Conservation (phyloP, 306 rosid genomes). For the Cicer judaicum region DNA sequence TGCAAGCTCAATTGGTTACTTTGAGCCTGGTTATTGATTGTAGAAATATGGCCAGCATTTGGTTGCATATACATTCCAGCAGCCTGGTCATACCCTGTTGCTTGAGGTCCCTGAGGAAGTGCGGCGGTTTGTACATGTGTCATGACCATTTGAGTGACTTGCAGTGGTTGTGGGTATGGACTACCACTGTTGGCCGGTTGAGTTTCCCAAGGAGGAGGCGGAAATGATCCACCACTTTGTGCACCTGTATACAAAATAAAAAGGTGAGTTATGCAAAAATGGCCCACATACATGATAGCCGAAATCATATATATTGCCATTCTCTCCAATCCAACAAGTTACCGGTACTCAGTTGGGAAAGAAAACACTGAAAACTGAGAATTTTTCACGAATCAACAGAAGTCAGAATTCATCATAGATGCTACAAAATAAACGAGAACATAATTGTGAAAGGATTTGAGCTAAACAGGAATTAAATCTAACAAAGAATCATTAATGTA, state of each 20-base stretch:
- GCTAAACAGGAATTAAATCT: slow-evolving; percentile 33
- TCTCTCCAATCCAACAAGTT: slow-evolving; percentile 37
- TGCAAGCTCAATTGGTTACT: slow-evolving; percentile 65
- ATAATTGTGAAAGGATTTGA: slow-evolving; percentile 43
- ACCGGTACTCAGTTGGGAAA: slow-evolving; percentile 24
- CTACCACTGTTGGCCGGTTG: slow-evolving; percentile 64
- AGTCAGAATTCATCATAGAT: slow-evolving; percentile 21
- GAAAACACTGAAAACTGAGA: slow-evolving; percentile 19
- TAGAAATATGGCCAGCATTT: slow-evolving; percentile 60
- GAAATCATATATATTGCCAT: slow-evolving; percentile 31
- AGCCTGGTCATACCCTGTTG: slow-evolving; percentile 62
- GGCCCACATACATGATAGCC: slow-evolving; percentile 15
- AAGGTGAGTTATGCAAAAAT: slow-evolving; percentile 27
- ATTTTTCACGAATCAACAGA: slow-evolving; percentile 25
- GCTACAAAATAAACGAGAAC: slow-evolving; percentile 35
- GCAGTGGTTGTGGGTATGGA: slow-evolving; percentile 75
- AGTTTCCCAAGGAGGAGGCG: slow-evolving; percentile 99
- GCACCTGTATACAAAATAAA: slow-evolving; percentile 57
- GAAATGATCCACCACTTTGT: slow-evolving; percentile 69
- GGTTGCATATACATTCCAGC: slow-evolving; percentile 77
- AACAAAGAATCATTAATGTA: slow-evolving; percentile 48
- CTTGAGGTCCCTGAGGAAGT: slow-evolving; percentile 69
- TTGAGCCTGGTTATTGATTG: slow-evolving; percentile 64
- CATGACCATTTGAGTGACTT: slow-evolving; percentile 64
- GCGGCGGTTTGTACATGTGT: slow-evolving; percentile 56